phyloP scores from a whole-genome alignment of 2,329 filamentous ascomycete genomes.

The Neonectria coccinea region DNA sequence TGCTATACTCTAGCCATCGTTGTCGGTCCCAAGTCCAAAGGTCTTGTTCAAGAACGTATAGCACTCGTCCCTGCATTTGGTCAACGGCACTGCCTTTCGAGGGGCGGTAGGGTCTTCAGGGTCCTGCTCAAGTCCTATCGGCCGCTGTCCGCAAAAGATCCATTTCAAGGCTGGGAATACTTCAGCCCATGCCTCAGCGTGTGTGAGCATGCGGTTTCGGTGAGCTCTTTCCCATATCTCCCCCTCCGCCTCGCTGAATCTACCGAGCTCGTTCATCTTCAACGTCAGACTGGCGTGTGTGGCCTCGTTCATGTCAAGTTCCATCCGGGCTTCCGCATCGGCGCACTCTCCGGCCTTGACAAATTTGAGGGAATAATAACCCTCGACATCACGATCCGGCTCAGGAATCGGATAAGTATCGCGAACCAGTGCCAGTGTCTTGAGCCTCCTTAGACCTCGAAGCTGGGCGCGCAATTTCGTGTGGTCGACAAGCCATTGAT shows the following conservation, averaged over 20 bases:
- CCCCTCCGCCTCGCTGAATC: no score
- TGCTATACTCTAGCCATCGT: no score
- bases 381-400: neutral
- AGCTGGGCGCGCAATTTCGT: neutral
- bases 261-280: no score
- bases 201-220: no score
- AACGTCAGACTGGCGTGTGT: neutral
- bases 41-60: no score
- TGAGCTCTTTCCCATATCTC: no score
- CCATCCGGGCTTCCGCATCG: constrained; percentile 14
- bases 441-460: constrained; percentile 11
- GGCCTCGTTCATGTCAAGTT: neutral
- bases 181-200: no score
- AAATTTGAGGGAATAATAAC: constrained; percentile 2
- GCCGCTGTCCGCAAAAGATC: no score
- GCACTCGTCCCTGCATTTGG: no score
- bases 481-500: constrained; percentile 29
- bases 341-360: neutral
- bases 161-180: no score
- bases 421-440: constrained; percentile 11
- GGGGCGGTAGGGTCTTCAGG: neutral
- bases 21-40: no score
- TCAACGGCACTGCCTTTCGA: constrained; percentile 1
- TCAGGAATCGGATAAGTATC: constrained; percentile 21
- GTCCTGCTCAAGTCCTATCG: no score